Evolutionary conservation across 257 asterid genomes (phyloP), one percentile per base, ranked within the genome.

Genomic region (Penstemon newberryi): DNA sequence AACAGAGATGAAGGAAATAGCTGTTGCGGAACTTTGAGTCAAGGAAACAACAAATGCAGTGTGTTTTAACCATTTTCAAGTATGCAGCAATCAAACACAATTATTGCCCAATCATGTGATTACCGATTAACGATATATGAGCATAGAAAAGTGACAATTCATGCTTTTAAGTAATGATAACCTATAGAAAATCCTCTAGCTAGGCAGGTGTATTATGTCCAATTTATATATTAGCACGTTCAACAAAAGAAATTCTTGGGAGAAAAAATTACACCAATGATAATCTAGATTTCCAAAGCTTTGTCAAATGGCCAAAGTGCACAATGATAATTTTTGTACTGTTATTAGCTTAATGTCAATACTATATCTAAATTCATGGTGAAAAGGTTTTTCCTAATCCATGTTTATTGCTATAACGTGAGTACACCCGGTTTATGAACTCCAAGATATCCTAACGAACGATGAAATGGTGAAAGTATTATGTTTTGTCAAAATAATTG

Each of bases 351-450:
- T 59, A 36, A 11, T 36, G 39, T 65, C 63, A 64, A 60, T 51
- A 45, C 36, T 47, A 6, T 45, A 8, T 38, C 7, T 50, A 39
- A 25, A 43, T 15, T 60, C 55, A 66, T 40, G 13, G 13, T 49
- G 15, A 25, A 43, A 25, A 47, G 72, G 66, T 62, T 53, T 57
- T 65, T 47, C 69, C 46, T 52, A 59, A 25, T 52, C 66, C 59
- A 51, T 38, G 43, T 60, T 37, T 51, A 68, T 42, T 61, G 59
- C 67, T 52, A 57, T 65, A 51, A 18, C 6, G 36, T 43, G 42
- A 36, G 60, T 18, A 43, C 19, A 39, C 10, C 37, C 6, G 11
- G 9, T 19, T 8, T 58, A 5, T 12, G 39, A 47, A 25, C 33
- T 2, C 18, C 33, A 54, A 51, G 13, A 50, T 59, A 36, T 9